Evolutionary conservation across 2,329 filamentous ascomycete species (phyloP), one percentile per base, ranked within the genome.

Genomic region (Parastagonospora nodorum): DNA sequence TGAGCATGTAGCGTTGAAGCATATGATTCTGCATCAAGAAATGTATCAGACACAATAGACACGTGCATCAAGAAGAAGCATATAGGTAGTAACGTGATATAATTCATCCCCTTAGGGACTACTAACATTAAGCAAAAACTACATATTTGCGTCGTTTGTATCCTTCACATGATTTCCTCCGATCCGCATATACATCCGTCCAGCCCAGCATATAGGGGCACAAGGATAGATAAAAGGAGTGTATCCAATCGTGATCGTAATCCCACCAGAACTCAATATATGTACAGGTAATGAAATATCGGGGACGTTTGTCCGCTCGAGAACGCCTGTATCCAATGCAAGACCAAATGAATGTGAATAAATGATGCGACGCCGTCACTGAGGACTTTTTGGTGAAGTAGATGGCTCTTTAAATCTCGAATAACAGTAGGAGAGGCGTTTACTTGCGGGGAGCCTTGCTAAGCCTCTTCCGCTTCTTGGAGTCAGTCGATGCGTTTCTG

Each of bases 381-480:
- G 40, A 40, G 39, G 33, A 53, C 49, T 55, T 51, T 60, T 48
- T 39, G 46, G 30, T 44, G 47, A 40, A 10, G 39, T 50, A 41
- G 43, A 52, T 46, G 38, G 27, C 29, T 45, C 16, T 14, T 28
- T 35, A 42, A 15, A 43, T 24, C 40, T n/a, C 42, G 16, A 53
- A 39, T 40, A 53, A 52, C 37, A 40, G 16, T 40, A 36, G 30
- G 41, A 43, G 29, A 35, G 3, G 36, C 36, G 16, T 55, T 58
- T 63, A 65, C 48, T 63, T 64, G 51, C 62, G 66, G 48, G 63
- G 57, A 32, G 67, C 66, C 60, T 74, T 74, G 35, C 66, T 72
- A 10, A 74, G 55, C 50, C 68, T 66, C 53, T 68, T 73, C 44
- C 69, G 65, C 60, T 67, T 68, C 47, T 71, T 68, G 11, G 68